Percentiles rank a stretch among this genome's conserved stretches.
These are phyloP conservation scores for Quercus aquifolioides DNA, from an alignment of 306 rosid species.

Conservation along the genomic window DNA sequence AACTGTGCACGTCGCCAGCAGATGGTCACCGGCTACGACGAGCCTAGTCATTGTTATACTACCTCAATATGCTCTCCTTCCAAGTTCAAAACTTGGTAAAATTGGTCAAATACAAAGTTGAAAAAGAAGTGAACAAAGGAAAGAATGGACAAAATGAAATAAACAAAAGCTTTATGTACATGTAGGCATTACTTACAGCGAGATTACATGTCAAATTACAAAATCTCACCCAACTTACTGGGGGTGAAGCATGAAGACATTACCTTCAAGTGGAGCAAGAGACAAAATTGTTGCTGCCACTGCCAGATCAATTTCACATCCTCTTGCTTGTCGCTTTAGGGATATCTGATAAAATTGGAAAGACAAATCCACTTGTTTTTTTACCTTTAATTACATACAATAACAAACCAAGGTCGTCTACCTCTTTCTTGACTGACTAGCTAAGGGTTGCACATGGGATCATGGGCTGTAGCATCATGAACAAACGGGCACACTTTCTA, in stretches of 20 bases:
- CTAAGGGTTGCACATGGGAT: constrained; percentile 5
- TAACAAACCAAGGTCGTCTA: constrained; percentile 3
- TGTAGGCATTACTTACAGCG: not conserved
- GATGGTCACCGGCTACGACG: not conserved
- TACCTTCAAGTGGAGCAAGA: constrained; percentile 32
- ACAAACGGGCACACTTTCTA: constrained; percentile 33
- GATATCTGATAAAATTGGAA: too few relatives aligned
- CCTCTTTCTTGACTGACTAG: constrained; percentile 5
- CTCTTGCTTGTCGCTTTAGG: not conserved
- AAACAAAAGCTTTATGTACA: not conserved
- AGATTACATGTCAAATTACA: not conserved
- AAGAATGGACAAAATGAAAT: not conserved
- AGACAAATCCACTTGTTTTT: not conserved
- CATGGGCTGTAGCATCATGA: constrained; percentile 5
- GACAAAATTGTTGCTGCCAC: constrained; percentile 59
- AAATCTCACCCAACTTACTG: constrained; percentile 9
- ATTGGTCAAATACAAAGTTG: not conserved
- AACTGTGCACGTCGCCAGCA: not conserved
- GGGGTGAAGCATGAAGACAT: not conserved
- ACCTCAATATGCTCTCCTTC: not conserved
- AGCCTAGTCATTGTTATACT: not conserved
- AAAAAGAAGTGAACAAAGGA: not conserved
- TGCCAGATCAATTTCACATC: constrained; percentile 23
- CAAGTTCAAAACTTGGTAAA: not conserved
- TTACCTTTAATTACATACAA: not conserved